Base-by-base conservation (phyloP, 2,329 filamentous ascomycete genomes). In the Periglandula ipomoeae region DNA sequence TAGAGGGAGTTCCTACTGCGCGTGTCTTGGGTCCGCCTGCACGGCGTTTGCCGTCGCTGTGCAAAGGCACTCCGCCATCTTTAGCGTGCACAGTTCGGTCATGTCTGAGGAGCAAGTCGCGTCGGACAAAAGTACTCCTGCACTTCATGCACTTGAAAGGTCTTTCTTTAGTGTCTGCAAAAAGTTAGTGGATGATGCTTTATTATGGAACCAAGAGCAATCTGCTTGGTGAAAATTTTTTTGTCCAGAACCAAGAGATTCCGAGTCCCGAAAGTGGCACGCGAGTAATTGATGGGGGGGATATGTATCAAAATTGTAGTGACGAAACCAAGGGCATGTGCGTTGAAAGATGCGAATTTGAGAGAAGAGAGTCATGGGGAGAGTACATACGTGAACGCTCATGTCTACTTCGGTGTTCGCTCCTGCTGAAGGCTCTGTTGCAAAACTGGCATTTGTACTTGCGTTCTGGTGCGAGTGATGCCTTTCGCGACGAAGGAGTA, bases 371-470 rank as follows among this genome's bases (percentile, higher is more conserved):
- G 10, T 27, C 15, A 4, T 9, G 24, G 11, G 34, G 15, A 43
- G 19, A 17, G 15, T 49, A 91, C 91, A 77, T 93, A 97, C 93
- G 93, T 67, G 89, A 95, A 72, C 93, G 81, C 72, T 98, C 93
- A 71, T 98, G 93, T 70, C 93, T 81, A 71, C 89, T 96, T 61
- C 93, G 82, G 70, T 98, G 93, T 71, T 98, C 93, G 69, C 89
- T 95, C 68, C 93, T 80, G 73, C 90, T 96, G 69, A 98, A 98
- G 55, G 93, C 93, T 69, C 93, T 81, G 72, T 90, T 90, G 75
- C 93, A 97, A 71, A 95, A 97, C 76, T 95, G 89, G 74, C 93
- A 98, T 70, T 97, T 96, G 82, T 98, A 98, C 72, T 96, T 95
- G 76, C 94, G 91, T 75, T 97, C 93, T 49, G 90, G 89, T 59